Percentiles rank a stretch among this genome's conserved stretches.
phyloP scores from a whole-genome alignment of 495 filamentous ascomycete genomes.

The Penicillium desertorum region DNA sequence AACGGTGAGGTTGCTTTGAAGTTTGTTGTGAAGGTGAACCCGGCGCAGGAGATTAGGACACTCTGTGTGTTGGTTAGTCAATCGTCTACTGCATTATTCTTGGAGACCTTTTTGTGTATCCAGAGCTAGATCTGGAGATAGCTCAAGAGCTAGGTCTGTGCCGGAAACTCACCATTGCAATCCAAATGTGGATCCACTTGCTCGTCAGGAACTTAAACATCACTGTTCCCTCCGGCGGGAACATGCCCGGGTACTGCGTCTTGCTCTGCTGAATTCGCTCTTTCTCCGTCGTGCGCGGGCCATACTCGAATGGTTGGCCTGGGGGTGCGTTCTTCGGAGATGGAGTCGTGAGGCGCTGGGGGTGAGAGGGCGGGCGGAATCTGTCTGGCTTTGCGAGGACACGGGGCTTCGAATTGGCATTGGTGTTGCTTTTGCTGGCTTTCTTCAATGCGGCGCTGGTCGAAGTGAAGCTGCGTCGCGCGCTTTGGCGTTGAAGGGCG shows the following conservation, averaged over 20 bases:
- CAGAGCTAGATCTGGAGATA: neutral
- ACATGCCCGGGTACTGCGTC: conserved; percentile 77
- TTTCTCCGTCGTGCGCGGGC: conserved; percentile 61
- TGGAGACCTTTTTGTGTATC: neutral
- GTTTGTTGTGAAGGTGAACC: conserved; percentile 65
- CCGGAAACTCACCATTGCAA: conserved; percentile 64
- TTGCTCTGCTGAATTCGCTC: conserved; percentile 51
- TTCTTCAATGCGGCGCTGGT: conserved; percentile 17
- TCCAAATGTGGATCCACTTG: conserved; percentile 70
- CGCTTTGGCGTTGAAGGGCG: conserved; percentile 22
- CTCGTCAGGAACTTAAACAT: conserved; percentile 73
- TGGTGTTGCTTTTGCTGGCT: conserved; percentile 10
- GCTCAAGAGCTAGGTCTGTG: neutral
- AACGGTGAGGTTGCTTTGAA: conserved; percentile 71
- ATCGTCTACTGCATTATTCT: too few relatives aligned
- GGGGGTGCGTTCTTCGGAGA: conserved; percentile 31
- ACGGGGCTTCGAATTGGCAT: conserved; percentile 44
- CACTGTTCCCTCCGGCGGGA: conserved; percentile 71
- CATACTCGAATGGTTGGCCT: conserved; percentile 57
- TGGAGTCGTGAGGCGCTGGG: conserved; percentile 52
- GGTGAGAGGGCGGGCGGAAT: conserved; percentile 85
- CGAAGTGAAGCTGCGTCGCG: conserved; percentile 30
- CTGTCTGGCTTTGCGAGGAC: conserved; percentile 76
- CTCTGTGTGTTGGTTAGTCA: conserved; percentile 47
- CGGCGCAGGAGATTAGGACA: conserved; percentile 64